A percentile compares a stretch with the other conserved stretches of the same genome.
These are phyloP conservation scores for Tillandsia fasciculata DNA, from an alignment of 176 grass and related monocot species.

Conservation along the genomic window DNA sequence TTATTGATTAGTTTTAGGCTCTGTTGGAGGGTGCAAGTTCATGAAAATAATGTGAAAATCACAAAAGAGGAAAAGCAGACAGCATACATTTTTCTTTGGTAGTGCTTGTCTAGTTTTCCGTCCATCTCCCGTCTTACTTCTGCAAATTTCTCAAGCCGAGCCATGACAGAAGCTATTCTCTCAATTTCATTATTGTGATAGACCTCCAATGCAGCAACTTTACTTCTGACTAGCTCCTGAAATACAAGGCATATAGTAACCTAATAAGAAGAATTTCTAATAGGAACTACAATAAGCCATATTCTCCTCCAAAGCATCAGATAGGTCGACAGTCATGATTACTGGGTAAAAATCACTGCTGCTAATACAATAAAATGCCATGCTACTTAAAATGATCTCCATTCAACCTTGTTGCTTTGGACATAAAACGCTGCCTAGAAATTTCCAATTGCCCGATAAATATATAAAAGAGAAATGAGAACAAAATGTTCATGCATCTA, in stretches of 20 bases:
- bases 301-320: too few species aligned
- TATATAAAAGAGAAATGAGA: too few species aligned
- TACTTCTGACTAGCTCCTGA: constrained; percentile 66
- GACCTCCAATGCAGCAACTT: constrained; percentile 40
- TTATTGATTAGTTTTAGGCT: background rate
- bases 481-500: too few species aligned
- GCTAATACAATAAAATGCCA: too few species aligned
- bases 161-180: constrained; percentile 39
- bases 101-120: constrained; percentile 63
- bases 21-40: background rate
- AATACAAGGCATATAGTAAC: constrained; percentile 14
- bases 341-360: background rate
- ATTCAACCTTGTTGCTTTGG: too few species aligned
- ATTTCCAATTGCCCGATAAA: too few species aligned
- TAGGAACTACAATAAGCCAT: constrained; percentile 8
- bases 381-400: too few species aligned
- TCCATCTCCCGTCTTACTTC: constrained; percentile 77
- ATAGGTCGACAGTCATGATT: background rate
- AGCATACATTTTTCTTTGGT: constrained; percentile 84
- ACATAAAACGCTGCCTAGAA: too few species aligned
- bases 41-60: background rate
- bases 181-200: constrained; percentile 63
- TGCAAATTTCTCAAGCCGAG: constrained; percentile 45
- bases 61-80: background rate
- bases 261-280: constrained; percentile 1